Percentiles rank a stretch among this genome's conserved stretches.
phyloP scores from a whole-genome alignment of 805 yeast genomes.

The Cyberlindnera sargentensis region DNA sequence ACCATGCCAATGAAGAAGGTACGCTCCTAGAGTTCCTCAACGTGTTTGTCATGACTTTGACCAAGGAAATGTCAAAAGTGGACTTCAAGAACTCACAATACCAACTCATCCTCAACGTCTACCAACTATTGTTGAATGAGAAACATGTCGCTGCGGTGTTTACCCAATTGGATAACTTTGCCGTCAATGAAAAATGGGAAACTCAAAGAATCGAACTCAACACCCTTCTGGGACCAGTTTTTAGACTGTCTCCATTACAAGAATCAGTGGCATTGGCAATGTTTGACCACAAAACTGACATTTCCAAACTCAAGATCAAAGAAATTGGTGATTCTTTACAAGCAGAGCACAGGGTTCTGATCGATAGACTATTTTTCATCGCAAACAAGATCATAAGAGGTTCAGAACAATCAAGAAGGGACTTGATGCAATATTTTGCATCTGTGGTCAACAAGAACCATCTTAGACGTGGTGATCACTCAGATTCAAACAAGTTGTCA shows the following conservation, averaged over 20 bases:
- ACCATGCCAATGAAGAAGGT: conserved; percentile 60
- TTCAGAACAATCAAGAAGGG: conserved; percentile 55
- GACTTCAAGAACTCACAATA: conserved; percentile 47
- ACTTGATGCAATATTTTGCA: conserved; percentile 62
- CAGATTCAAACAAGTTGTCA: conserved; percentile 57
- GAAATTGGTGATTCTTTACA: conserved; percentile 54
- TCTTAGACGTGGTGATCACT: conserved; percentile 80
- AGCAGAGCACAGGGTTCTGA: conserved; percentile 50
- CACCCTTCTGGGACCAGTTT: conserved; percentile 71
- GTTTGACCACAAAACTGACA: conserved; percentile 25
- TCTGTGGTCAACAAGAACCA: conserved; percentile 76
- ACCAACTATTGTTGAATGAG: conserved; percentile 49
- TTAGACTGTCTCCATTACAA: conserved; percentile 67
- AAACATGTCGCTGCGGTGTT: conserved; percentile 58
- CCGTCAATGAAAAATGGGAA: conserved; percentile 35
- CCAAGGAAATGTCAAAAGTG: conserved; percentile 27
- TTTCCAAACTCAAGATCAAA: conserved; percentile 36
- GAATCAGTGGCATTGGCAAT: conserved; percentile 44
- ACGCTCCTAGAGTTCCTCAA: conserved; percentile 52
- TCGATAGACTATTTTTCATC: conserved; percentile 62
- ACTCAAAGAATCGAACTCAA: conserved; percentile 50
- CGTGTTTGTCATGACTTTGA: conserved; percentile 35
- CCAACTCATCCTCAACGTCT: conserved; percentile 44
- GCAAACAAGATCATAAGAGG: conserved; percentile 73
- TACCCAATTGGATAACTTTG: conserved; percentile 49